Base-by-base conservation (phyloP, 345 rosid genomes). In the Diplotaxis tenuifolia region DNA sequence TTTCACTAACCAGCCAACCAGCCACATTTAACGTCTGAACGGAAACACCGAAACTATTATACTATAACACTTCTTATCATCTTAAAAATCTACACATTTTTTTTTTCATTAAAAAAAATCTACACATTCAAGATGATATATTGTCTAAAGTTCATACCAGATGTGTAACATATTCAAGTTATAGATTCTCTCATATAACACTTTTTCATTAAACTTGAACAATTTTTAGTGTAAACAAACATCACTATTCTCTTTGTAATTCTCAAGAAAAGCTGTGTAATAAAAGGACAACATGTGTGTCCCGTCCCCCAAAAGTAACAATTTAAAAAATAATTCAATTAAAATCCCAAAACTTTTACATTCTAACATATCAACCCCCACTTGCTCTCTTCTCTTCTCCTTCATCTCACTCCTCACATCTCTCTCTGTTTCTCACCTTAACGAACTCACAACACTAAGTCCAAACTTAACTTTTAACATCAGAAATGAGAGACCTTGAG, bases 211-310 rank as follows among this genome's bases (percentile, higher is more conserved):
- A 42, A 42, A n/a, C n/a, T n/a, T n/a, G n/a, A n/a, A n/a, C 25
- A 23, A 2, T 2, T 25, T 25, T 25, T 25, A 27, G 31, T n/a
- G n/a, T 20, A 28, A 60, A 65, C 32, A 59, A 65, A 76, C 65
- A 42, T 22, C 66, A 70, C 72, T 71, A 64, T 71, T 77, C 59
- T 66, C 50, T 58, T 57, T 71, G 69, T 64, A 64, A 50, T 70
- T 56, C 25, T 71, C 57, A 25, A 71, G 73, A 77, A 77, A 72
- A 72, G 80, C 59, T 60, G 68, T 66, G 80, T 62, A 65, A 71
- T 71, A 76, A 76, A 45, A 76, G 75, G 71, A 70, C 75, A 76
- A 76, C 80, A 76, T 76, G 75, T 76, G 70, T 77, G 73, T 77
- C n/a, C n/a, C n/a, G n/a, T n/a, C 77, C 77, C 68, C 77, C 42